A percentile compares a stretch with the other conserved stretches of the same genome.
Conservation (phyloP, 192 early-diverging fungal genomes). For the Glomus cerebriforme region DNA sequence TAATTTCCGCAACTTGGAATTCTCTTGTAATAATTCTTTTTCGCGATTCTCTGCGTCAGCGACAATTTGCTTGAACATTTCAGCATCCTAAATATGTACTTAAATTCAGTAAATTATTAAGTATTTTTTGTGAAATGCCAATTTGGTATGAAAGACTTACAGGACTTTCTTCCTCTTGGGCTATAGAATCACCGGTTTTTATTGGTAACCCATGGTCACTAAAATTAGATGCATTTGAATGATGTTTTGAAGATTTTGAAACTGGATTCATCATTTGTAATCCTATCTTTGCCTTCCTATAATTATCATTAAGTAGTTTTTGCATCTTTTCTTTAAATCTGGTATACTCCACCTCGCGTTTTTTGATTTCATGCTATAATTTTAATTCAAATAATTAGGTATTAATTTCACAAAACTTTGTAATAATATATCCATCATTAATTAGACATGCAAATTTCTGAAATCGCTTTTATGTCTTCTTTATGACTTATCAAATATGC, state of each 20-base stretch:
- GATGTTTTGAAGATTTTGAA: neutral
- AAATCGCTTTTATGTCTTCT: too few relatives aligned
- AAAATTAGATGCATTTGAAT: neutral
- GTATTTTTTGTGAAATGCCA: neutral
- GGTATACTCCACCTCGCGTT: conserved; percentile 22
- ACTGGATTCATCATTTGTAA: conserved; percentile 7
- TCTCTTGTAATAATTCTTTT: conserved; percentile 24
- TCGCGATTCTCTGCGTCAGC: conserved; percentile 1
- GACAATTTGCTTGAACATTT: conserved; percentile 24
- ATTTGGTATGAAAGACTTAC: neutral
- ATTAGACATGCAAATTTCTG: neutral
- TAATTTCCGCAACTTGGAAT: conserved; percentile 15
- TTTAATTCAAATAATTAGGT: neutral
- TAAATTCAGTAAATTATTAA: neutral
- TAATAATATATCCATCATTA: neutral
- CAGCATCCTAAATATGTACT: neutral
- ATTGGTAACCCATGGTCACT: neutral
- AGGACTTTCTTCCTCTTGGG: neutral
- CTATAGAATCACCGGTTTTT: neutral
- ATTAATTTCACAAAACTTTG: neutral
- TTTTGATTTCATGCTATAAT: conserved; percentile 30
- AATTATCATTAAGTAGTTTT: conserved; percentile 21
- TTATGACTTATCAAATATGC: too few relatives aligned
- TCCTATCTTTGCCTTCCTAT: conserved; percentile 4
- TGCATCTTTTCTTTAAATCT: conserved; percentile 32